Base-by-base conservation (phyloP, 345 rosid genomes). In the Melaleuca quinquenervia region DNA sequence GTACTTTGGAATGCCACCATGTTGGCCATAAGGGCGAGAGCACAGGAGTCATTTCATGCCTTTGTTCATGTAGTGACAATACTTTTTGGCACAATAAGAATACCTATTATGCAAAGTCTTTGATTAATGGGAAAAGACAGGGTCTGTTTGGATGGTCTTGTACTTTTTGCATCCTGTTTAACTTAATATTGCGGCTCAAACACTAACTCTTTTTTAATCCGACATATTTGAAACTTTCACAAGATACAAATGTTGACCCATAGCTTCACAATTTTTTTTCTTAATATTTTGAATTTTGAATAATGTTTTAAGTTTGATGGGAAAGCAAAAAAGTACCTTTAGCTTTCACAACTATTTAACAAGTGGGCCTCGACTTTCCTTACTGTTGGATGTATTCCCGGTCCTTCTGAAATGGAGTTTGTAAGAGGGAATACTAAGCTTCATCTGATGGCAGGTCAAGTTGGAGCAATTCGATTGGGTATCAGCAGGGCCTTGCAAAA, bases 401-500 rank as follows among this genome's bases (percentile, higher is more conserved):
- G 80, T 36, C 80, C 48, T 70, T 70, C 80, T 36, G 11, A 36
- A 36, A 70, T 70, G 80, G 48, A 70, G 80, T 70, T 41, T 14
- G 7, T 45, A 36, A 75, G 87, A 7, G 45, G 11, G 49, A 54
- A 85, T 76, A 13, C 52, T 27, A 44, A 85, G 15, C 74, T 88
- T 74, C 85, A 54, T 75, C 26, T 84, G 87, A 53, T 88, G 64
- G 85, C 90, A 97, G 98, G 99, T 90, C 99, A 97, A 95, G 98
- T 97, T 51, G 99, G 98, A 90, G 99, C 99, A 24, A 92, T 97
- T 84, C 96, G 87, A 74, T 87, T 97, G 89, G 98, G 99, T 52
- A 91, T 96, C 89, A 94, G 99, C 90, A 93, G 97, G 92, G 98
- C 98, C 13, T 83, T 97, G 90, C 99, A 97, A 88, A 94, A 92